Evolutionary conservation across 2,329 filamentous ascomycete genomes (phyloP), one percentile per base, ranked within the genome.

Genomic region (Elsinoe australis): DNA sequence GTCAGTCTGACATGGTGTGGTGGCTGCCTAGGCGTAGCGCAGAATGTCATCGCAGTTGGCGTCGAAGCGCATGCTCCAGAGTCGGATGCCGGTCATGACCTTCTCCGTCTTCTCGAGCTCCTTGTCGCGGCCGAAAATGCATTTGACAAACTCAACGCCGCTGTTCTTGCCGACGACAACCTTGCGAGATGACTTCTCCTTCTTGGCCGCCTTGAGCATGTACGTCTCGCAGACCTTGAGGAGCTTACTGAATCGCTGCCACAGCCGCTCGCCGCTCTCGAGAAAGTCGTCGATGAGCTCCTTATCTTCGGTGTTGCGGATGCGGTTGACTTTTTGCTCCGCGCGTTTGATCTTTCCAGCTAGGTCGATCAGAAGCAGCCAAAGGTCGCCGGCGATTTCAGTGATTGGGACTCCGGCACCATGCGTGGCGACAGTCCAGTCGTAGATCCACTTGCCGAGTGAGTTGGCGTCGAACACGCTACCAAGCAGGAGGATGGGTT

Each of bases 381-480:
- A 98, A 48, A 98, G 75, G 61, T 96, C 89, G 57, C 90, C 92
- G 2, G 92, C 89, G 67, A 94, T 82, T 56, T 95, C 88, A 47
- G 88, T 80, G 61, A 95, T 86, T 44, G 88, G 86, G 8, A 85
- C 87, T 32, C 79, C 78, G 10, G 87, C 79, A 29, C 87, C 87
- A 57, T 94, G 82, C 64, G 84, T 82, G 71, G 87, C 95, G 54
- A 95, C 87, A 14, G 92, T 95, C 92, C 92, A 98, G 74, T 96
- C 92, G 68, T 95, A 98, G 62, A 98, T 94, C 92, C 92, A 98
- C 70, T 95, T 95, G 61, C 92, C 92, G 22, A 98, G 76, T 19
- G 87, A 95, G 75, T 96, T 95, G 61, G 90, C 87, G 63, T 96
- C 92, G 62, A 96, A 96, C 49, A 96, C 92, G 62, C 87, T 94